Conservation (phyloP, 2,329 filamentous ascomycete genomes). For the Cucurbitaria berberidis region DNA sequence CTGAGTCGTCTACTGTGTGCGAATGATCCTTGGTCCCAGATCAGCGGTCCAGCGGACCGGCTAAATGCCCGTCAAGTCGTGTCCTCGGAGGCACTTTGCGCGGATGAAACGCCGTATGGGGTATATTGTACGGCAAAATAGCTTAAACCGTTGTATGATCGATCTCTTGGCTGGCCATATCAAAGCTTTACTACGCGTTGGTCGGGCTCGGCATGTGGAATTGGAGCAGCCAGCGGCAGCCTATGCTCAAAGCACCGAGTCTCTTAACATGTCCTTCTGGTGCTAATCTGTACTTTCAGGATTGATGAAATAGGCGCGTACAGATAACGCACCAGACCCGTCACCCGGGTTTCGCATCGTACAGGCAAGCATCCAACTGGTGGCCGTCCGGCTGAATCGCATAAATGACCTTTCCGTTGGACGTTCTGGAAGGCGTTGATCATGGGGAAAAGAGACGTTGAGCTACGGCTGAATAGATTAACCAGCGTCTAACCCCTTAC, state of each 20-base stretch:
- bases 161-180: constrained; percentile 11
- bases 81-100: constrained; percentile 22
- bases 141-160: constrained; percentile 16
- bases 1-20: constrained; percentile 12
- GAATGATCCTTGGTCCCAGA: constrained; percentile 24
- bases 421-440: constrained; percentile 16
- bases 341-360: constrained; percentile 6
- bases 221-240: constrained; percentile 9
- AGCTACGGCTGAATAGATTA: constrained; percentile 27
- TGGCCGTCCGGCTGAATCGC: constrained; percentile 1
- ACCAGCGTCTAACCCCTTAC: constrained; percentile 20
- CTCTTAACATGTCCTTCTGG: constrained; percentile 1
- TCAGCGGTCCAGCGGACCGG: constrained; percentile 38
- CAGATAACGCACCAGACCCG: constrained; percentile 5
- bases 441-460: constrained; percentile 5
- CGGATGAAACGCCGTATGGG: constrained; percentile 27
- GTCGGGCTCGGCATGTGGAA: constrained; percentile 15
- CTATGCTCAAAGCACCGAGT: constrained; percentile 9
- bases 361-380: constrained; percentile 6
- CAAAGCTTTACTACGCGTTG: constrained; percentile 7
- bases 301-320: constrained; percentile 2
- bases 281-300: constrained; percentile 2
- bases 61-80: constrained; percentile 32
- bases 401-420: constrained; percentile 7
- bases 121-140: constrained; percentile 25